Percentiles rank a stretch among this genome's conserved stretches.
Conservation (phyloP, 2,329 filamentous ascomycete species). For the Dactylellina parvicollis region DNA sequence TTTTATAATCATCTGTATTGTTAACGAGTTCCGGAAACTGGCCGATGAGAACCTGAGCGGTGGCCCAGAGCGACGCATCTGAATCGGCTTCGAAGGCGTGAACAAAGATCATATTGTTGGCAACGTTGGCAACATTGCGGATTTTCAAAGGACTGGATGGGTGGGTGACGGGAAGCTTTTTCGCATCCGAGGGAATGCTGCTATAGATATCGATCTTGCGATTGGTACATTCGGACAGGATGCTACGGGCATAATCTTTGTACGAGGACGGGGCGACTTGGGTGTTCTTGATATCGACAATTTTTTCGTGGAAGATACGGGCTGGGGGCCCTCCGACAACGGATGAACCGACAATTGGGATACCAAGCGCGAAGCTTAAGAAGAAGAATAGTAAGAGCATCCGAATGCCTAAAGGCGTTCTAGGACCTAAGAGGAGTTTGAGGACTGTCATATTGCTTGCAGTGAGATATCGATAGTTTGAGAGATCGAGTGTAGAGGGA, state of each 20-base stretch:
- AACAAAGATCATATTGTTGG: constrained; percentile 5
- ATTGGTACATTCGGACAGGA: constrained; percentile 10
- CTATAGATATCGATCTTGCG: constrained; percentile 15
- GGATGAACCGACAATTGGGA: background rate
- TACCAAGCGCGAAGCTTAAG: background rate
- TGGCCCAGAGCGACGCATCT: constrained; percentile 32
- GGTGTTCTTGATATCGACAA: background rate
- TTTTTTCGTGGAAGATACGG: background rate
- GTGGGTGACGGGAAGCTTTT: background rate
- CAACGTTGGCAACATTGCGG: background rate
- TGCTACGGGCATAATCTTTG: background rate
- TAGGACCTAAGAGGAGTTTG: background rate
- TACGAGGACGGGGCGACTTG: background rate
- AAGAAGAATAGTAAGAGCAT: background rate
- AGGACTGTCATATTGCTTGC: background rate
- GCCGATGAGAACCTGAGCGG: constrained; percentile 18
- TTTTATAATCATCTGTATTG: constrained; percentile 14
- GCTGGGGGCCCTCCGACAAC: background rate
- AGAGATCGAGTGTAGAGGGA: too few relatives aligned
- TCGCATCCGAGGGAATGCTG: constrained; percentile 7
- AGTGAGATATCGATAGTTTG: too few relatives aligned
- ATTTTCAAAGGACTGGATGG: background rate
- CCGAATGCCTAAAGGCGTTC: too few relatives aligned
- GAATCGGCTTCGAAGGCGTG: constrained; percentile 21
- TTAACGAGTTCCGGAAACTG: constrained; percentile 40